Conservation (phyloP, 306 rosid species). For the Albizia julibrissin region DNA sequence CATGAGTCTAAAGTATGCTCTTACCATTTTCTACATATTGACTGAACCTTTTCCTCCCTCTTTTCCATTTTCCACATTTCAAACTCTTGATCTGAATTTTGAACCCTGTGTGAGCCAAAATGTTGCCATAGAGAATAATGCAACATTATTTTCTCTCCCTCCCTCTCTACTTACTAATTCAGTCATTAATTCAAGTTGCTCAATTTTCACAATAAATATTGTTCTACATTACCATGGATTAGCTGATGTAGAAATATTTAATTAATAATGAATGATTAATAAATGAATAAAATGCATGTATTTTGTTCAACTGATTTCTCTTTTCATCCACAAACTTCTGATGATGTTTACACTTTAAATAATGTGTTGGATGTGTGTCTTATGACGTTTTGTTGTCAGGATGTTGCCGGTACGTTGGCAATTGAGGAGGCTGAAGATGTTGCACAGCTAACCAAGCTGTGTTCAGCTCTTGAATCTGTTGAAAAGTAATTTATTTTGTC, state of each 20-base stretch:
- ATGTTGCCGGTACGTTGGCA: constrained; percentile 97
- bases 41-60: not conserved
- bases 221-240: not conserved
- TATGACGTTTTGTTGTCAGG: constrained; percentile 53
- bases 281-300: not conserved
- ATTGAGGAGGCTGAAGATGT: constrained; percentile 85
- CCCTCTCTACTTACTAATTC: not conserved
- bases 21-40: not conserved
- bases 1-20: not conserved
- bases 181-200: not conserved
- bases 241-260: not conserved
- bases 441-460: constrained; percentile 57
- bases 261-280: no score
- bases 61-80: not conserved
- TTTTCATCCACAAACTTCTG: not conserved
- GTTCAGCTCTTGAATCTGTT: constrained; percentile 79
- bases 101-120: not conserved
- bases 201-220: not conserved
- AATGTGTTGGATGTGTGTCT: constrained; percentile 13
- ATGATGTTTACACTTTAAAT: constrained; percentile 17
- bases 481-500: constrained; percentile 63
- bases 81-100: constrained; percentile 12
- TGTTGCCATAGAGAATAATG: not conserved
- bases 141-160: not conserved
- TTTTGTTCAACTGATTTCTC: constrained; percentile 12